Conservation (phyloP, 192 early-diverging fungal species). For the Fimicolochytrium jonesii region DNA sequence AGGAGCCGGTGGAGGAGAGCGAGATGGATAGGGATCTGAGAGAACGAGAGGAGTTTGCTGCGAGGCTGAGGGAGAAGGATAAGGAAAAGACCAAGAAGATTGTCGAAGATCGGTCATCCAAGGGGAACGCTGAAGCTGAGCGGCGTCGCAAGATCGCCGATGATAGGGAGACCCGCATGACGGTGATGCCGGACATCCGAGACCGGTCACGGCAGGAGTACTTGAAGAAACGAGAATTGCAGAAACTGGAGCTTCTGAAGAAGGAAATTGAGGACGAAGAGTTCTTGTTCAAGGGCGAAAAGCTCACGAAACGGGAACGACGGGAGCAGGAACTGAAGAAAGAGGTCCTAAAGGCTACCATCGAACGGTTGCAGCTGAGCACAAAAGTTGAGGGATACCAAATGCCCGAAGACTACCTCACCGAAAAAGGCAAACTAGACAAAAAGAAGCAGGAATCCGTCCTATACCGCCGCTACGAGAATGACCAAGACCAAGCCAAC, state of each 20-base stretch:
- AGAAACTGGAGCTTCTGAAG: constrained; percentile 71
- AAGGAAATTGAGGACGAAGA: constrained; percentile 86
- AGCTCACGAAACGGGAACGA: constrained; percentile 73
- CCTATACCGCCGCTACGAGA: constrained; percentile 86
- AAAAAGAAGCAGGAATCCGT: constrained; percentile 87
- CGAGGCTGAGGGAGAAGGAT: constrained; percentile 77
- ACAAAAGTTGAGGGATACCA: constrained; percentile 77
- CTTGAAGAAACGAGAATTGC: constrained; percentile 78
- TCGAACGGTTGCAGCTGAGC: constrained; percentile 75
- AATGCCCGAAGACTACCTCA: constrained; percentile 83
- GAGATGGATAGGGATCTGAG: constrained; percentile 58
- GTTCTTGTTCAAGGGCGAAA: constrained; percentile 66
- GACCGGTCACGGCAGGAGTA: constrained; percentile 87
- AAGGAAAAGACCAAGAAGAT: constrained; percentile 73
- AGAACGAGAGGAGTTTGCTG: constrained; percentile 90
- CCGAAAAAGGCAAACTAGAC: constrained; percentile 96
- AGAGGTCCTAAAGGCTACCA: constrained; percentile 75
- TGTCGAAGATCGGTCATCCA: constrained; percentile 69
- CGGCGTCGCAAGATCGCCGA: constrained; percentile 78
- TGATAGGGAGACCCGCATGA: constrained; percentile 62
- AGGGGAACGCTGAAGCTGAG: constrained; percentile 57
- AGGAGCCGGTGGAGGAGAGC: constrained; percentile 44
- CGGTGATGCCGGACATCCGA: constrained; percentile 74
- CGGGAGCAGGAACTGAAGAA: constrained; percentile 79
- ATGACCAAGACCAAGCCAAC: constrained; percentile 55